Base-by-base conservation (phyloP, 1,139 yeast species). In the Yarrowia galli region DNA sequence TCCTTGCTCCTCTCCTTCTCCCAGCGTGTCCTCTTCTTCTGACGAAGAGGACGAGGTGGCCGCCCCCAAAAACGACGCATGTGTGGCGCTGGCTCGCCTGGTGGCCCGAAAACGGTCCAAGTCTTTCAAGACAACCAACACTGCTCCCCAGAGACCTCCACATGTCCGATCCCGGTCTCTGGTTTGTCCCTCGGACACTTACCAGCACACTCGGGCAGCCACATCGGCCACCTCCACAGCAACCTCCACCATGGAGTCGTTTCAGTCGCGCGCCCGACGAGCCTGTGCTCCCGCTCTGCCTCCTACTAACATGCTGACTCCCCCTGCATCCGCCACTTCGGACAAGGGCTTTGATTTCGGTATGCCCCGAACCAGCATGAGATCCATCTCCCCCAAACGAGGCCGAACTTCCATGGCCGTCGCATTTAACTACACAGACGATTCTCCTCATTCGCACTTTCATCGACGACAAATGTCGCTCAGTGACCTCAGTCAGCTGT, bases 71-170 rank as follows among this genome's bases (percentile, higher is more conserved):
- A 58, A 58, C 49, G 64, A 58, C 64, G 64, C 64, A 18, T 58
- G 64, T 32, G 64, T 43, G 64, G 64, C 64, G 15, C 64, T 58
- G 64, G 64, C 64, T 22, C 64, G 64, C 20, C 64, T 58, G 28
- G 64, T 58, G 28, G 64, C 64, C 40, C 64, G 64, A 25, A 58
- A 58, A 20, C 64, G 64, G 20, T 58, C 64, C 38, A 58, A 58
- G 64, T 58, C 64, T 18, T 42, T 58, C 32, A 58, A 56, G 18
- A 25, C 18, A 25, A n/a, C 9, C 40, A 15, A 13, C 10, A 23
- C 7, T 3, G 51, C 53, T 9, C 64, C 64, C 40, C 40, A 28
- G 40, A 22, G 64, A 32, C 64, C 64, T 10, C 42, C 51, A 3
- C 64, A 58, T 32, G 38, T 32, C 20, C 51, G 64, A 10, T 58